phyloP scores from a whole-genome alignment of 2,329 filamentous ascomycete genomes.

The Mariannaea sp. region DNA sequence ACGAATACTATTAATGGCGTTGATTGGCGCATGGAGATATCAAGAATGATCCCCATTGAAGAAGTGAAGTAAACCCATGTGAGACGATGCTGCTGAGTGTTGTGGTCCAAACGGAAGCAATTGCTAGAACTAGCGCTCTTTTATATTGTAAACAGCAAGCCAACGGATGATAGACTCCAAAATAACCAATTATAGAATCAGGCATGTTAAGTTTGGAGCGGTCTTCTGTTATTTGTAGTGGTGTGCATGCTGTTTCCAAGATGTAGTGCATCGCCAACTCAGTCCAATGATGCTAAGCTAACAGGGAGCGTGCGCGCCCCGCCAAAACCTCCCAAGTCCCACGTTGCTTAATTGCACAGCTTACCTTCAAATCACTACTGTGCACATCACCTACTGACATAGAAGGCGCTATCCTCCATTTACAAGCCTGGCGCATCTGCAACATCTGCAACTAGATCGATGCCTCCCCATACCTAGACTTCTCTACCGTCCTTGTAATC shows the following conservation, averaged over 20 bases:
- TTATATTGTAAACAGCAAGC: too few relatives aligned
- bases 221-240: too few relatives aligned
- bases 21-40: neutral
- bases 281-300: too few relatives aligned
- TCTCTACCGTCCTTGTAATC: neutral
- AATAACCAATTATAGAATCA: too few relatives aligned
- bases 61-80: neutral
- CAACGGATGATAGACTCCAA: too few relatives aligned
- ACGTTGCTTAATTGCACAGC: constrained; percentile 34
- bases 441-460: neutral
- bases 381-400: constrained; percentile 14
- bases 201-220: too few relatives aligned
- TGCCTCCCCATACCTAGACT: constrained; percentile 18
- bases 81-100: too few relatives aligned
- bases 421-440: constrained; percentile 11
- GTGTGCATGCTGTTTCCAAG: too few relatives aligned
- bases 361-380: constrained; percentile 20
- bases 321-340: constrained; percentile 29
- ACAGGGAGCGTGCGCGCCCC: constrained; percentile 7
- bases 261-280: too few relatives aligned
- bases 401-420: constrained; percentile 1
- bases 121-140: too few relatives aligned
- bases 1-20: constrained; percentile 25
- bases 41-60: neutral
- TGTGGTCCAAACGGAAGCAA: too few relatives aligned